Conservation (phyloP, 1,139 yeast genomes). For the Neolecta irregularis region DNA sequence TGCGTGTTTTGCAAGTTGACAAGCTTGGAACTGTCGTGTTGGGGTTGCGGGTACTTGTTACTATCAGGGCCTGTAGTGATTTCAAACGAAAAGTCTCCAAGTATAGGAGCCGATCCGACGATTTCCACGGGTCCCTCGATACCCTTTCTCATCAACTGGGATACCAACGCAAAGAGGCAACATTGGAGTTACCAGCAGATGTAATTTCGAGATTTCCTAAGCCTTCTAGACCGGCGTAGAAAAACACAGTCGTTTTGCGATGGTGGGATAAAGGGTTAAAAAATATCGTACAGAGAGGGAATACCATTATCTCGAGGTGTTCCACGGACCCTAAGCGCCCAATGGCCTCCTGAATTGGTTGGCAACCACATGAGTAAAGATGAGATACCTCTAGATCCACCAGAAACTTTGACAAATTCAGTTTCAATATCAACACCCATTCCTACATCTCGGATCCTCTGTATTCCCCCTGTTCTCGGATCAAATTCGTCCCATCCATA, state of each 20-base stretch:
- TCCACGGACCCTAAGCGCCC: slow-evolving; percentile 18
- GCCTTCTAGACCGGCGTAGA: slow-evolving; percentile 66
- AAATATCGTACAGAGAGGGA: background rate
- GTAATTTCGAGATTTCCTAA: slow-evolving; percentile 25
- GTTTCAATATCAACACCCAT: slow-evolving; percentile 49
- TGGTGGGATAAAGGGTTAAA: background rate
- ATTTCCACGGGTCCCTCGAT: slow-evolving; percentile 21
- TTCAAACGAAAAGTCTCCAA: slow-evolving; percentile 24
- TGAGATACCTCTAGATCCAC: slow-evolving; percentile 37
- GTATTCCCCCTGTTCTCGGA: slow-evolving; percentile 75
- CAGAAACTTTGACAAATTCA: slow-evolving; percentile 59
- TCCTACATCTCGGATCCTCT: slow-evolving; percentile 52
- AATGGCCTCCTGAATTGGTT: slow-evolving; percentile 9
- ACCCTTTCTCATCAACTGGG: no score
- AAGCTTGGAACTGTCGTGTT: slow-evolving; percentile 18
- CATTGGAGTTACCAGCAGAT: slow-evolving; percentile 17
- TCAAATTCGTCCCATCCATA: slow-evolving; percentile 84
- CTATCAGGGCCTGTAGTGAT: slow-evolving; percentile 21
- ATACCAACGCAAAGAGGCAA: no score
- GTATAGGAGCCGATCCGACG: slow-evolving; percentile 23
- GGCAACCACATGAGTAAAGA: background rate
- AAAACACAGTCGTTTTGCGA: slow-evolving; percentile 42
- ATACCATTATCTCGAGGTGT: slow-evolving; percentile 10
- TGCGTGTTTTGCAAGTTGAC: slow-evolving; percentile 38
- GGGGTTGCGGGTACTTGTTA: slow-evolving; percentile 21